Conservation (phyloP, 768 basidiomycete species). For the Xerocomus brunneocitrinus region DNA sequence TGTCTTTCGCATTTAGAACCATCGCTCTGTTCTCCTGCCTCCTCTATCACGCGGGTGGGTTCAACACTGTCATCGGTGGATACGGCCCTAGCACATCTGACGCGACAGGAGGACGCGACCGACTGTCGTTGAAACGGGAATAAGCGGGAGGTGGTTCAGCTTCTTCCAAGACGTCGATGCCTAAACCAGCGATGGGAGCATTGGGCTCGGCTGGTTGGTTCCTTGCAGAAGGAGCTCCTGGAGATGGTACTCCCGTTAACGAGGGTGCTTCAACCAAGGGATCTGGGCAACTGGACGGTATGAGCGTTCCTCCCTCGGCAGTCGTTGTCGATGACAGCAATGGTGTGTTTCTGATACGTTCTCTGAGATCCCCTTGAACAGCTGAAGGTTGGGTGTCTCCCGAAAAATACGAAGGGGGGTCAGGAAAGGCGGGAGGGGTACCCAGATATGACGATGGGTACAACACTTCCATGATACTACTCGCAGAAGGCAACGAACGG, state of each 20-base stretch:
- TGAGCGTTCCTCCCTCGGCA: neutral
- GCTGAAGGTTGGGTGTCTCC: neutral
- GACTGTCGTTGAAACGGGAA: conserved; percentile 22
- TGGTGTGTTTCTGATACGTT: neutral
- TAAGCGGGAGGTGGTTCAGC: conserved; percentile 18
- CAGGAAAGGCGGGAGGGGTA: conserved; percentile 6
- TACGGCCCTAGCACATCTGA: conserved; percentile 20
- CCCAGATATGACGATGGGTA: conserved; percentile 19
- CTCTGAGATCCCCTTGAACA: neutral
- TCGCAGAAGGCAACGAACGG: conserved; percentile 17
- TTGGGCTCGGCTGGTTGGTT: neutral
- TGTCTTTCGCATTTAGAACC: neutral
- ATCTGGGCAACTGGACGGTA: neutral
- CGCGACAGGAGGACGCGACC: conserved; percentile 2
- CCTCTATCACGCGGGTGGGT: conserved; percentile 1
- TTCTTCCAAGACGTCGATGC: conserved; percentile 3
- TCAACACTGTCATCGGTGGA: conserved; percentile 16
- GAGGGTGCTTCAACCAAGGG: conserved; percentile 4
- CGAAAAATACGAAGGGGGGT: conserved; percentile 18
- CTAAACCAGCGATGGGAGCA: neutral
- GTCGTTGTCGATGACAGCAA: neutral
- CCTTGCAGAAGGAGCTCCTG: conserved; percentile 1
- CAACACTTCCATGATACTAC: conserved; percentile 21
- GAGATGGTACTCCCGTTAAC: conserved; percentile 13
- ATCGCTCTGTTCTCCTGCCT: too few species aligned